Evolutionary conservation across 2,329 filamentous ascomycete species (phyloP).

Genomic region (Bisporella sp.): DNA sequence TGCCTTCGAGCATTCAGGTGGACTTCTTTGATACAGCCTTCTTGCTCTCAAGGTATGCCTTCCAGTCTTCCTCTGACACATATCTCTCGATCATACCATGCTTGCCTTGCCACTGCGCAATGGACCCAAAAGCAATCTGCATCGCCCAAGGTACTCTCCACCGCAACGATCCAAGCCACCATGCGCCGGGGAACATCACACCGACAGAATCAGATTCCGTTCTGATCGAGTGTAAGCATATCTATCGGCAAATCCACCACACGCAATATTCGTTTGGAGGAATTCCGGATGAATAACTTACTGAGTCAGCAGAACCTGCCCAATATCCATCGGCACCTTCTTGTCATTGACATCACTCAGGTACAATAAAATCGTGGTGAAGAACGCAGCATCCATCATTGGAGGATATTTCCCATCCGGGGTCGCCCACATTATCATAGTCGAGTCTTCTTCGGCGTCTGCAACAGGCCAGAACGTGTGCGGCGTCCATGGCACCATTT

Average conservation of each 20-base stretch:
- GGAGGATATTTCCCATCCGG: neutral
- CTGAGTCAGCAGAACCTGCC: neutral
- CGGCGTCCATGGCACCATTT: neutral
- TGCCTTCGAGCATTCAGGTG: neutral
- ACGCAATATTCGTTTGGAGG: neutral
- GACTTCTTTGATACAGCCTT: neutral
- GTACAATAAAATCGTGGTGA: neutral
- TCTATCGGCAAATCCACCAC: neutral
- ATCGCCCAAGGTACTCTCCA: neutral
- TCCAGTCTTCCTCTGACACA: neutral
- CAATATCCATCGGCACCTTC: neutral
- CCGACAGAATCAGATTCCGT: too few species aligned
- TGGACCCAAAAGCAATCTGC: neutral
- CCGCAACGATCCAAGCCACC: neutral
- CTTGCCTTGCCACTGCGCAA: neutral
- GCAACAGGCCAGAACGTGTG: neutral
- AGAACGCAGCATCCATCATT: neutral
- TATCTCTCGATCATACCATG: neutral
- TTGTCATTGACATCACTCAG: neutral
- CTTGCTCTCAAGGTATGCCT: neutral
- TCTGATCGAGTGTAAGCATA: neutral
- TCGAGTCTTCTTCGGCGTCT: neutral
- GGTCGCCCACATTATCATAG: neutral
- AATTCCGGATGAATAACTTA: neutral
- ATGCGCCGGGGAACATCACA: too few species aligned